phyloP scores from a whole-genome alignment of 148 eudicot genomes.

The Talinum fruticosum region DNA sequence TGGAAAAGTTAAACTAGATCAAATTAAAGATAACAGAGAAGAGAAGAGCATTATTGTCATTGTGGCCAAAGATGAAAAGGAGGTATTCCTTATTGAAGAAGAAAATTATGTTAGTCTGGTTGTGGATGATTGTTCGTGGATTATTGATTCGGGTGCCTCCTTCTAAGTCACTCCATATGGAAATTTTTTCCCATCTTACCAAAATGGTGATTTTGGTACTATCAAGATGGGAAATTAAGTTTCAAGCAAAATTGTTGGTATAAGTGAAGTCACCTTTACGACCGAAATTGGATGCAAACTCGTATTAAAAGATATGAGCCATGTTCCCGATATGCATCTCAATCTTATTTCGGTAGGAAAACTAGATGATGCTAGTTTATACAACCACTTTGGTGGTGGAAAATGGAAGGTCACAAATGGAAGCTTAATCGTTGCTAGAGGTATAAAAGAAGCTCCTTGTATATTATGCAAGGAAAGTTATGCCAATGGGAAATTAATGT shows the following conservation, averaged over 20 bases:
- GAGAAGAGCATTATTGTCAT: background rate
- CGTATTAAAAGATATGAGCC: too few species aligned
- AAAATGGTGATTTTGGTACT: background rate
- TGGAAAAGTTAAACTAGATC: background rate
- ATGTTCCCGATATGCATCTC: too few species aligned
- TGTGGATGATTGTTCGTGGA: background rate
- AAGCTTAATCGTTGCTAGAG: too few species aligned
- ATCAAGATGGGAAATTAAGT: too few species aligned
- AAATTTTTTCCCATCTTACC: background rate
- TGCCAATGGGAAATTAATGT: slow-evolving; percentile 7
- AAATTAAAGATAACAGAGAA: background rate
- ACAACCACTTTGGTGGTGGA: background rate
- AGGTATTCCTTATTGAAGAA: background rate
- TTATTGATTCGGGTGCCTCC: background rate
- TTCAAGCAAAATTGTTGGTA: too few species aligned
- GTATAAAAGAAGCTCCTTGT: too few species aligned
- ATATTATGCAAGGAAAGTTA: too few species aligned
- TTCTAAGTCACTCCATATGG: background rate
- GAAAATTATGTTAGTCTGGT: background rate
- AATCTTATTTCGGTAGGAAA: too few species aligned
- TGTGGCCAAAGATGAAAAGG: too few species aligned
- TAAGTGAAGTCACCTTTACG: too few species aligned
- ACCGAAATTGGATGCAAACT: too few species aligned
- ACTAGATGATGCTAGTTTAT: too few species aligned
- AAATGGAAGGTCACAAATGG: background rate